Percentiles rank a stretch among this genome's conserved stretches.
Conservation (phyloP, 2,329 filamentous ascomycete genomes). For the Monilinia laxa region DNA sequence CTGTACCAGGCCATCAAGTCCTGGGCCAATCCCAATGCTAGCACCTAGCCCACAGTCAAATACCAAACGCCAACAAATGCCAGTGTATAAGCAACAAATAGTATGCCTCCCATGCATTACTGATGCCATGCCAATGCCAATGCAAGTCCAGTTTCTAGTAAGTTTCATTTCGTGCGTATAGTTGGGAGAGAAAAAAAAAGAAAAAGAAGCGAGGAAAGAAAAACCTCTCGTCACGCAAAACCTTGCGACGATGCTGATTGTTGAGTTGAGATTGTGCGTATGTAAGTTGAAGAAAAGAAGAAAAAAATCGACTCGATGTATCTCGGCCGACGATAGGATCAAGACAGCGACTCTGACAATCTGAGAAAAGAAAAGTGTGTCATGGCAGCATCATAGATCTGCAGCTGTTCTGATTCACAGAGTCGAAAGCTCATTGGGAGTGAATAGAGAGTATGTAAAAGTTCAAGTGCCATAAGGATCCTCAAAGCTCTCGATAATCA, state of each 20-base stretch:
- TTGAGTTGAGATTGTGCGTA: background rate
- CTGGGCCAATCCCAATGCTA: conserved; percentile 8
- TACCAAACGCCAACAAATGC: conserved; percentile 3
- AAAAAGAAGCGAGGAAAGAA: background rate
- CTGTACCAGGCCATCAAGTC: background rate
- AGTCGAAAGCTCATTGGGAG: background rate
- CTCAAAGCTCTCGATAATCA: conserved; percentile 70
- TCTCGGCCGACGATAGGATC: background rate
- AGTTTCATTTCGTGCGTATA: conserved; percentile 17
- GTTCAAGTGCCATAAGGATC: background rate
- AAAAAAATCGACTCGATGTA: background rate
- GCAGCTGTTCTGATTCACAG: too few relatives aligned
- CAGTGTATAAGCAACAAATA: background rate
- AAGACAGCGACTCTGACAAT: background rate
- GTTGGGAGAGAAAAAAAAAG: background rate
- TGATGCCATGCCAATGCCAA: conserved; percentile 8
- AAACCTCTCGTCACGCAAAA: background rate
- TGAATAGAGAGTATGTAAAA: too few relatives aligned
- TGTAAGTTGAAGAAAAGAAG: background rate
- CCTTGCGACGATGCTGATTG: background rate
- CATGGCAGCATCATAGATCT: background rate
- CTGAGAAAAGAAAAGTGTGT: background rate
- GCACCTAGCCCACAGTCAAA: background rate
- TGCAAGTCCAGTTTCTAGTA: background rate
- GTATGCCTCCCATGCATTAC: conserved; percentile 1